phyloP scores from a whole-genome alignment of 2,329 filamentous ascomycete genomes.

The Mycosphaerella arachidis region DNA sequence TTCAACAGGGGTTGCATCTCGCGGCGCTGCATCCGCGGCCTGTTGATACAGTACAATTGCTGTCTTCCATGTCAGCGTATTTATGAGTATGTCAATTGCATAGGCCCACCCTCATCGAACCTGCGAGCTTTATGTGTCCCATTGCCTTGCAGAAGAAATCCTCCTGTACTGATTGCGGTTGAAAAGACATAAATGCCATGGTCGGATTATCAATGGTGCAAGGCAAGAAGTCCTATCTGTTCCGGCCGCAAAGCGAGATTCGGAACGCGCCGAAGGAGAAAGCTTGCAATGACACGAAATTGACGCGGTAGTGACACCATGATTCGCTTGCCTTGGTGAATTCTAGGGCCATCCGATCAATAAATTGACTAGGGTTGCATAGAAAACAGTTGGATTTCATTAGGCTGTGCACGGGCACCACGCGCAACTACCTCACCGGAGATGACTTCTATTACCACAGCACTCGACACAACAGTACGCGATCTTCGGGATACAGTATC shows the following conservation, averaged over 20 bases:
- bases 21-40: slow-evolving; percentile 12
- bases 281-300: too few relatives aligned
- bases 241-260: too few relatives aligned
- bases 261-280: too few relatives aligned
- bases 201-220: neutral
- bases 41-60: slow-evolving; percentile 14
- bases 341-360: too few relatives aligned
- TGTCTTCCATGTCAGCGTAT: neutral
- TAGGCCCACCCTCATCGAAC: slow-evolving; percentile 8
- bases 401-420: too few relatives aligned
- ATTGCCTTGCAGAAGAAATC: slow-evolving; percentile 9
- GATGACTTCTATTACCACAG: neutral
- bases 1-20: slow-evolving; percentile 14
- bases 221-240: neutral
- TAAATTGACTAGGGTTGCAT: too few relatives aligned
- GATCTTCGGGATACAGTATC: neutral
- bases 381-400: too few relatives aligned
- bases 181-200: neutral
- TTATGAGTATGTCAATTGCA: neutral
- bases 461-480: neutral
- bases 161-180: neutral
- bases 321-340: too few relatives aligned
- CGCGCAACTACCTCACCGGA: neutral
- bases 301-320: too few relatives aligned
- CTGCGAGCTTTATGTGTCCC: slow-evolving; percentile 15